Conservation (phyloP, 176 grass and related monocot species). For the Melocanna baccifera region DNA sequence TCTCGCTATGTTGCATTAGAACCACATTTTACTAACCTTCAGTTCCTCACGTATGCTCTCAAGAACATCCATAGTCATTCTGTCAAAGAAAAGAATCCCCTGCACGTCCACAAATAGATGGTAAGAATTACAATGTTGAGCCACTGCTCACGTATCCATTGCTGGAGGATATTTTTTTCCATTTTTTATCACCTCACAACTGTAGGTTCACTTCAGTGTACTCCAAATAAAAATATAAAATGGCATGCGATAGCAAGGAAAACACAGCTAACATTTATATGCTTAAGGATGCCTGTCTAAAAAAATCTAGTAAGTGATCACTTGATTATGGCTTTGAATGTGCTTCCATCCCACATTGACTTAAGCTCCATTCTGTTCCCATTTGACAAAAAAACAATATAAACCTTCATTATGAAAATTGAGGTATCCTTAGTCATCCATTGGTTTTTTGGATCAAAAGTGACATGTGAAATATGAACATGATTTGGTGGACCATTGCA, state of each 20-base stretch:
- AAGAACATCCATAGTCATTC: slow-evolving; percentile 87
- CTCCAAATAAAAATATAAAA: background rate
- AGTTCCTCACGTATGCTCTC: slow-evolving; percentile 62
- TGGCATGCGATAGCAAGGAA: background rate
- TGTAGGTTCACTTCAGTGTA: background rate
- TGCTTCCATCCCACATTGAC: background rate
- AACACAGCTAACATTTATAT: background rate
- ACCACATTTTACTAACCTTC: slow-evolving; percentile 54
- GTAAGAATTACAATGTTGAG: slow-evolving; percentile 15
- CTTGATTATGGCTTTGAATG: slow-evolving; percentile 9
- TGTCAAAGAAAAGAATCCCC: slow-evolving; percentile 96
- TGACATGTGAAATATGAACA: background rate
- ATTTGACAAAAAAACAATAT: background rate
- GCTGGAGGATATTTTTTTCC: slow-evolving; percentile 3
- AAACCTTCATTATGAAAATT: slow-evolving; percentile 11
- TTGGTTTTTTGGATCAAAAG: slow-evolving; percentile 12
- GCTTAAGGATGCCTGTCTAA: background rate
- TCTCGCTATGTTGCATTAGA: background rate
- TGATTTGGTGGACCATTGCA: slow-evolving; percentile 3
- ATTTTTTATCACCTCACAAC: background rate
- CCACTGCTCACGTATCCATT: background rate
- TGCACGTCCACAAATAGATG: slow-evolving; percentile 50
- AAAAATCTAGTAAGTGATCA: background rate
- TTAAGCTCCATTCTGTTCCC: background rate
- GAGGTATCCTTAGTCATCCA: background rate